These are phyloP conservation scores for Tricholoma sp. DNA, from an alignment of 768 basidiomycete genomes.

Conservation along the genomic window DNA sequence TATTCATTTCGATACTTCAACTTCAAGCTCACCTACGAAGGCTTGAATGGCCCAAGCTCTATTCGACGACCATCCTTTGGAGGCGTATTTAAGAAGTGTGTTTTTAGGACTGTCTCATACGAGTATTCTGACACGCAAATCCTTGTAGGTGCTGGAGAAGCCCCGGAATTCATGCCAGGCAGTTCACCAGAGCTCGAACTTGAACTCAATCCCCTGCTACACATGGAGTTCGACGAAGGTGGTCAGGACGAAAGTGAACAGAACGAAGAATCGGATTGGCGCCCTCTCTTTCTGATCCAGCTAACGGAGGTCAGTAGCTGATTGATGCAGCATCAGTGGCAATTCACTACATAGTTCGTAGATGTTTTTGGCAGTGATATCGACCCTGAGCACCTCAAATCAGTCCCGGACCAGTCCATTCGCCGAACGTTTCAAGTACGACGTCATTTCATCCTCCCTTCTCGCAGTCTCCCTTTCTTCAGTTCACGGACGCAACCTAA, in stretches of 20 bases:
- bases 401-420: conserved; percentile 44
- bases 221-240: conserved; percentile 22
- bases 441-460: conserved; percentile 74
- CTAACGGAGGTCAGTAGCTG: conserved; percentile 34
- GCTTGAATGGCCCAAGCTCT: conserved; percentile 80
- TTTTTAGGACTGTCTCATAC: conserved; percentile 4
- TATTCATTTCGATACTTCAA: neutral
- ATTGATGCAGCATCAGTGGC: neutral
- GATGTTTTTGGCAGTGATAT: conserved; percentile 34
- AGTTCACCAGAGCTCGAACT: conserved; percentile 33
- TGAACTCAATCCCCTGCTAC: conserved; percentile 31
- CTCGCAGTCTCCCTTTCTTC: conserved; percentile 50
- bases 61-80: conserved; percentile 73
- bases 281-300: conserved; percentile 28
- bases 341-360: conserved; percentile 17
- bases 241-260: conserved; percentile 20
- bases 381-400: conserved; percentile 26
- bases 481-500: conserved; percentile 26
- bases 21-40: conserved; percentile 3
- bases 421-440: conserved; percentile 80
- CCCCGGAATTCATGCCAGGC: conserved; percentile 53
- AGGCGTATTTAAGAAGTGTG: conserved; percentile 66
- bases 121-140: neutral
- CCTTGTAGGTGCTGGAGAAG: conserved; percentile 54
- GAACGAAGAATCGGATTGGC: conserved; percentile 27